These are phyloP conservation scores for Aureobasidium sp. DNA, from an alignment of 2,329 filamentous ascomycete species.

Conservation along the genomic window DNA sequence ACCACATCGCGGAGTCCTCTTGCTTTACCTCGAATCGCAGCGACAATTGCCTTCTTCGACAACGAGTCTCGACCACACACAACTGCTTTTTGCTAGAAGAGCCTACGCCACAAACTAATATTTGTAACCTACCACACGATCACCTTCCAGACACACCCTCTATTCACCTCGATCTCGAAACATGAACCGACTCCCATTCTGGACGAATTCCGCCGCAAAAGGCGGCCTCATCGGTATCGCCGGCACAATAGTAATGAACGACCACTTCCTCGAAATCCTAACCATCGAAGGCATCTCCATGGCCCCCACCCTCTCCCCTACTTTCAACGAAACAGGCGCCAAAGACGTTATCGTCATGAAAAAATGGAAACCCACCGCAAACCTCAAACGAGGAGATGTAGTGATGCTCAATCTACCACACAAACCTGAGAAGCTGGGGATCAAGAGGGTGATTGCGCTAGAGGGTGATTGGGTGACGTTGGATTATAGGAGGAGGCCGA, in stretches of 20 bases:
- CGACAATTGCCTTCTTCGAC: too few relatives aligned
- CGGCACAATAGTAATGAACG: constrained; percentile 28
- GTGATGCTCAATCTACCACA: constrained; percentile 46
- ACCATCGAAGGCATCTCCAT: constrained; percentile 35
- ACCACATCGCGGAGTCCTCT: too few relatives aligned
- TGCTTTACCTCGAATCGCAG: too few relatives aligned
- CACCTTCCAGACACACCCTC: background rate
- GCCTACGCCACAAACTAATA: too few relatives aligned
- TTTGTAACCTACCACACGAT: background rate
- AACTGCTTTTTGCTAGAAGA: too few relatives aligned
- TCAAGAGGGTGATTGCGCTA: constrained; percentile 78
- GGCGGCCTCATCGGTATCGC: constrained; percentile 5
- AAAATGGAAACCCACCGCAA: constrained; percentile 19
- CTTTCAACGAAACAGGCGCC: constrained; percentile 29
- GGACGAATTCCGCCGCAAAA: background rate
- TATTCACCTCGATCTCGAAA: too few relatives aligned
- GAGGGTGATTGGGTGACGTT: constrained; percentile 70
- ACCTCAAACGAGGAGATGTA: constrained; percentile 35
- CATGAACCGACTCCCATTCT: background rate
- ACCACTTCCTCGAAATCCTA: constrained; percentile 30
- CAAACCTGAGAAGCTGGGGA: constrained; percentile 57
- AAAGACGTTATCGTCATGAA: constrained; percentile 32
- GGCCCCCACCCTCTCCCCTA: constrained; percentile 38
- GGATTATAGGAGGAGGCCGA: constrained; percentile 31
- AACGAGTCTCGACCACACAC: background rate